A percentile compares a stretch with the other conserved stretches of the same genome.
Conservation (phyloP, 2,329 filamentous ascomycete genomes). For the Colletotrichum acutatum region DNA sequence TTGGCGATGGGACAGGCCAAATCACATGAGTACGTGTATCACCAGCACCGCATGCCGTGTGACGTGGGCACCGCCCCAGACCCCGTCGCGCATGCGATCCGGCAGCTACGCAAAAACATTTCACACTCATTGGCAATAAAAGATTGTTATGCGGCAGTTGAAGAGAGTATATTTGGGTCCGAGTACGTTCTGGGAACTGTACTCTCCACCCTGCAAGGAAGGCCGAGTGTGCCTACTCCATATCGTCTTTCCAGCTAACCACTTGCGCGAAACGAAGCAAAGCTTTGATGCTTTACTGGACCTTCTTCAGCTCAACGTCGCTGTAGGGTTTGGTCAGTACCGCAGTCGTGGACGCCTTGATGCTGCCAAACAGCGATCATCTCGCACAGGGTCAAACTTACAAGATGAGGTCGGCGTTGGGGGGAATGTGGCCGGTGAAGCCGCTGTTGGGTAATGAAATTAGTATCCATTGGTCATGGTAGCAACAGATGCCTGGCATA, state of each 20-base stretch:
- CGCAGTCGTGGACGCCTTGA: not conserved
- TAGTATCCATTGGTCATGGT: not conserved
- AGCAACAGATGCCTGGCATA: not conserved
- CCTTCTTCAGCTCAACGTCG: slow-evolving; percentile 75
- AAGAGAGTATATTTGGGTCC: not conserved
- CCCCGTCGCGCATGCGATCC: not conserved
- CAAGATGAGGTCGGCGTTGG: slow-evolving; percentile 83
- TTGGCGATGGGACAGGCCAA: not conserved
- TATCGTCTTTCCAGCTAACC: not conserved
- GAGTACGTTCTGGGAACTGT: not conserved
- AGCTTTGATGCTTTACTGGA: slow-evolving; percentile 60
- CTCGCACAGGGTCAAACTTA: slow-evolving; percentile 62
- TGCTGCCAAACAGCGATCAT: not conserved
- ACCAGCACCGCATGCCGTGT: not conserved
- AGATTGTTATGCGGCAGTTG: not conserved
- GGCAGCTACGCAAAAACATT: not conserved
- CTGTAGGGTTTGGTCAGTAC: slow-evolving; percentile 50
- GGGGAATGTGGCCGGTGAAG: slow-evolving; percentile 81
- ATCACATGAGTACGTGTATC: not conserved
- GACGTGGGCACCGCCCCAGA: not conserved
- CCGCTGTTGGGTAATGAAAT: slow-evolving; percentile 62
- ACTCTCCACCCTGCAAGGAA: not conserved
- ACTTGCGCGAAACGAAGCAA: not conserved
- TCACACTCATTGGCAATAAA: too few relatives aligned
- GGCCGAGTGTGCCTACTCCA: not conserved